Base-by-base conservation (phyloP, 75 land plant species). In the Larix kaempferi region DNA sequence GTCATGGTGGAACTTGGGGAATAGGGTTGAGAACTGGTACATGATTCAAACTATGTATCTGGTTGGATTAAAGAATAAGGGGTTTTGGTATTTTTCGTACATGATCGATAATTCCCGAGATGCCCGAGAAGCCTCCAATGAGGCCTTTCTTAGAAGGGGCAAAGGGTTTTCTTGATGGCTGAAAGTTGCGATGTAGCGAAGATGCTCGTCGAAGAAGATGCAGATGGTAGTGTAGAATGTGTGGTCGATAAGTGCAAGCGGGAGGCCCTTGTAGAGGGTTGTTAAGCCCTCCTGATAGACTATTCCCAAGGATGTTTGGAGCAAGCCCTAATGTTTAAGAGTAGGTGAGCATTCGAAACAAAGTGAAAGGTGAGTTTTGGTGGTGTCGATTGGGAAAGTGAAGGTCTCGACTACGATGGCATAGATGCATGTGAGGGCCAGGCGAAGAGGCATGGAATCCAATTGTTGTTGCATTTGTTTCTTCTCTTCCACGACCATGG, bases 351-450 rank as follows among this genome's bases (percentile, higher is more conserved):
- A 21, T 57, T 85, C 78, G 55, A 80, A 73, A 81, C 82, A 90
- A 71, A 93, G 89, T 76, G 93, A 95, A 19, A 95, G 86, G 71
- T 91, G 80, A 22, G 98, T 95, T 78, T 95, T 95, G 37, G 90
- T 88, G 66, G 89, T 75, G 85, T 95, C 98, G 44, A 95, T 93
- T 14, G 98, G 98, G 80, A 95, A 95, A 0, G 95, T 95, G 12
- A 86, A 75, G n/a, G 94, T 79, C 83, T 95, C 98, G 19, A 95
- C 91, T 57, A 76, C 88, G 71, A 87, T 81, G 56, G 98, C 95
- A 11, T 95, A 93, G 29, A 84, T 72, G 3, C 91, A 85, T 0
- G 94, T 84, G 67, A 93, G 88, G 0, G 63, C 80, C 37, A 95
- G 76, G 23, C 83, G 83, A 15, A 75, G 64, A 25, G 73, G 81